phyloP scores from a whole-genome alignment of 2,329 filamentous ascomycete genomes.

The Macrophomina tecta region DNA sequence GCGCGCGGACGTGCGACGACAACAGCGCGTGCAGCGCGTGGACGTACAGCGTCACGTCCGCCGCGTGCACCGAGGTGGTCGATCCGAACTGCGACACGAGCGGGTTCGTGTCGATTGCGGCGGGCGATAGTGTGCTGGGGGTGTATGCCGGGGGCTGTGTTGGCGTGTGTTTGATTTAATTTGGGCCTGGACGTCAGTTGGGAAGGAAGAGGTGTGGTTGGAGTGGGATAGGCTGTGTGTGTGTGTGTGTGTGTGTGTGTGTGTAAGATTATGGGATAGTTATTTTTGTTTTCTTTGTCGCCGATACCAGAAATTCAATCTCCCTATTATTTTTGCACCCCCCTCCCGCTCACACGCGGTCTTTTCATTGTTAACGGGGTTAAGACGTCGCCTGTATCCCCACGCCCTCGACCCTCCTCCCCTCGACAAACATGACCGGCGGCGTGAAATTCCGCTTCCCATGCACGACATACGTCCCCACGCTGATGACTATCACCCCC shows the following conservation, averaged over 20 bases:
- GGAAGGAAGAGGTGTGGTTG: too few relatives aligned
- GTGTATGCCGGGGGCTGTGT: not conserved
- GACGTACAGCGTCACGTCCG: not conserved
- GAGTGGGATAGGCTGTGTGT: too few relatives aligned
- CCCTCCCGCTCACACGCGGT: too few relatives aligned
- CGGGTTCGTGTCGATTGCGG: not conserved
- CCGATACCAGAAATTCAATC: too few relatives aligned
- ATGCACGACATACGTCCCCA: slow-evolving; percentile 22
- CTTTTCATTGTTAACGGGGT: too few relatives aligned
- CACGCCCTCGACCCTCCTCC: slow-evolving; percentile 8
- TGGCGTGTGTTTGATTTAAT: not conserved
- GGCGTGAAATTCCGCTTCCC: slow-evolving; percentile 29
- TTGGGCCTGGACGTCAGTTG: too few relatives aligned
- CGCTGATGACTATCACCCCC: slow-evolving; percentile 15
- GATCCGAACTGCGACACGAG: not conserved
- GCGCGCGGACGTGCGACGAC: slow-evolving; percentile 9
- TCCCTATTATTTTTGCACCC: too few relatives aligned
- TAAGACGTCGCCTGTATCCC: slow-evolving; percentile 26
- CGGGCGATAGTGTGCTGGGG: not conserved
- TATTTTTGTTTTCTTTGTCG: too few relatives aligned
- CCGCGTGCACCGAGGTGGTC: not conserved
- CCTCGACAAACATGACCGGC: slow-evolving; percentile 30
- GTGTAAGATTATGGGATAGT: too few relatives aligned
- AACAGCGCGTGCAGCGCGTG: slow-evolving; percentile 12
- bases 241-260: too few relatives aligned